These are phyloP conservation scores for Rhazya stricta DNA, from an alignment of 257 asterid species.

Conservation along the genomic window DNA sequence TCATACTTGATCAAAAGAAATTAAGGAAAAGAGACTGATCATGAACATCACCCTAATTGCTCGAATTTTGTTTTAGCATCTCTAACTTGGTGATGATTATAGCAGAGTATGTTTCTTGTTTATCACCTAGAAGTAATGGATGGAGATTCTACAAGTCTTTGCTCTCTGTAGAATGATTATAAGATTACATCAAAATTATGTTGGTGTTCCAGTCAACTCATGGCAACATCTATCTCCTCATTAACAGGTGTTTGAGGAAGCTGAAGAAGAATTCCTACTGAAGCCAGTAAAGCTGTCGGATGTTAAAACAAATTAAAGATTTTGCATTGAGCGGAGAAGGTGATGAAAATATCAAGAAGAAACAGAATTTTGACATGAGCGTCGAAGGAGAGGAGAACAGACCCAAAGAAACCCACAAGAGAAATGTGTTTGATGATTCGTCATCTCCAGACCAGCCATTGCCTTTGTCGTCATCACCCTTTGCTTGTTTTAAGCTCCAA, in stretches of 20 bases:
- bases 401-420: conserved; percentile 6
- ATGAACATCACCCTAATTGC: background rate
- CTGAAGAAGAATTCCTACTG: conserved; percentile 75
- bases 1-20: too few species aligned
- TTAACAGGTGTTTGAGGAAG: conserved; percentile 74
- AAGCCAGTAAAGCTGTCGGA: conserved; percentile 49
- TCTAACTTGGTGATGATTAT: too few species aligned
- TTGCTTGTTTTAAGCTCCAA: background rate
- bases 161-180: background rate
- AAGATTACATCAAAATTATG: background rate
- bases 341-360: background rate
- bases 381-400: background rate
- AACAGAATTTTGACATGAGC: background rate
- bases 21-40: background rate
- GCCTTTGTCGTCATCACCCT: background rate
- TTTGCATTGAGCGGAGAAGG: conserved; percentile 10
- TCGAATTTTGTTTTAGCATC: background rate
- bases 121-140: too few species aligned
- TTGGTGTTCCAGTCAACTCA: background rate
- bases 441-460: background rate
- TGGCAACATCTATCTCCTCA: background rate
- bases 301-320: conserved; percentile 19
- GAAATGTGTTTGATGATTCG: conserved; percentile 3
- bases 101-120: too few species aligned
- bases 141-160: background rate